Evolutionary conservation across 352 stramenopile genomes (phyloP).

Genomic region (Pythium graminicola): DNA sequence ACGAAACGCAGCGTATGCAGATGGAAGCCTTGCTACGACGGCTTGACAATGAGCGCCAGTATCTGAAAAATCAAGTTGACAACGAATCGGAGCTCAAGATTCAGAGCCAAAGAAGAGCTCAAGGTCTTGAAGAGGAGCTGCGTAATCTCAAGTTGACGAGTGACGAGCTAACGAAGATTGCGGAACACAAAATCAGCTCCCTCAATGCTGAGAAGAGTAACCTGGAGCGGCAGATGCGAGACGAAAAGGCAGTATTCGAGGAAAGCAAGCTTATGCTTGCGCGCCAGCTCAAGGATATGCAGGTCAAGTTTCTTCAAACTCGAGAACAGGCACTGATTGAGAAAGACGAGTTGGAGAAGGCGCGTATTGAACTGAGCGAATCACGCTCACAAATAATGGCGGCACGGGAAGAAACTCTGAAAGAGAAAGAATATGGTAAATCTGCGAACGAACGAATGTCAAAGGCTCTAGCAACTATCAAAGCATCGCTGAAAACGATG

Average conservation of each 20-base stretch:
- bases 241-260: conserved; percentile 37
- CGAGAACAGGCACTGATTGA: conserved; percentile 55
- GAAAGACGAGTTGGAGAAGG: conserved; percentile 58
- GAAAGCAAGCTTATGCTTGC: conserved; percentile 43
- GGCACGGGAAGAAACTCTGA: conserved; percentile 43
- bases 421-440: conserved; percentile 52
- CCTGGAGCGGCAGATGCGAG: conserved; percentile 31
- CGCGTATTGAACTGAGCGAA: conserved; percentile 38
- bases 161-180: conserved; percentile 30
- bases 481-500: conserved; percentile 46
- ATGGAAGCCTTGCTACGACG: conserved; percentile 67
- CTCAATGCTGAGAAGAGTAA: conserved; percentile 18
- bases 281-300: conserved; percentile 51
- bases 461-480: conserved; percentile 48
- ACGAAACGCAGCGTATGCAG: conserved; percentile 72
- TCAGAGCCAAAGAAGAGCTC: conserved; percentile 33
- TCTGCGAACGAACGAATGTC: conserved; percentile 48
- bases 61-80: conserved; percentile 73
- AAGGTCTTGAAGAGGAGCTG: conserved; percentile 39
- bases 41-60: conserved; percentile 76
- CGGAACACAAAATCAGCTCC: conserved; percentile 39
- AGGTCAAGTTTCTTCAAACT: conserved; percentile 47
- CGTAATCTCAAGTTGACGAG: conserved; percentile 29
- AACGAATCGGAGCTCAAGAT: conserved; percentile 44
- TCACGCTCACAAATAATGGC: conserved; percentile 35